Evolutionary conservation across 257 asterid genomes (phyloP).

Genomic region (Coffea canephora): DNA sequence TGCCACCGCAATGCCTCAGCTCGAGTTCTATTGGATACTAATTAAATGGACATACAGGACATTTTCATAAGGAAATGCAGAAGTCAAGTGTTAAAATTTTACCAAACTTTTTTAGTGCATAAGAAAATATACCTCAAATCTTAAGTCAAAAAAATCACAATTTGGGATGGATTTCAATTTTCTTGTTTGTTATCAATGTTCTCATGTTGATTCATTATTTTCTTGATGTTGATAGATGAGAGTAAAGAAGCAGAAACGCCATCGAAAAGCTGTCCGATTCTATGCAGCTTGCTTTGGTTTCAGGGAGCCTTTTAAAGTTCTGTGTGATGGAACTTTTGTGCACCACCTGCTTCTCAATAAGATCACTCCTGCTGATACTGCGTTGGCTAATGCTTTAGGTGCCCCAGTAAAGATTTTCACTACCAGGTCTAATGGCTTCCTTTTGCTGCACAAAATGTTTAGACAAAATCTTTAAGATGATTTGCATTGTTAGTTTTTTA

Average conservation of each 20-base stretch:
- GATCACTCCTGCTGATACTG: conserved; percentile 88
- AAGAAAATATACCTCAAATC: background rate
- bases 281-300: conserved; percentile 80
- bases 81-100: background rate
- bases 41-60: no score
- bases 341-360: conserved; percentile 64
- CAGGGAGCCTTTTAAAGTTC: conserved; percentile 85
- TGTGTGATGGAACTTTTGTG: conserved; percentile 93
- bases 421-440: conserved; percentile 52
- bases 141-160: no score
- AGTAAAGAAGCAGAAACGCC: conserved; percentile 77
- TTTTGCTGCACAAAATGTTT: background rate
- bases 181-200: no score
- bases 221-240: conserved; percentile 41
- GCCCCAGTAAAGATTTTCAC: conserved; percentile 79
- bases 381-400: conserved; percentile 64
- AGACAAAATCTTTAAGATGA: background rate
- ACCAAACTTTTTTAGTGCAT: background rate
- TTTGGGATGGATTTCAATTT: no score
- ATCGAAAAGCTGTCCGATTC: conserved; percentile 70
- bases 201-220: background rate
- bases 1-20: background rate
- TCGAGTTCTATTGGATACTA: background rate
- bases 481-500: background rate
- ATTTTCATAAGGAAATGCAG: background rate